Evolutionary conservation across 2,329 filamentous ascomycete species (phyloP), one percentile per base, ranked within the genome.

Genomic region (Alternaria infectoria): DNA sequence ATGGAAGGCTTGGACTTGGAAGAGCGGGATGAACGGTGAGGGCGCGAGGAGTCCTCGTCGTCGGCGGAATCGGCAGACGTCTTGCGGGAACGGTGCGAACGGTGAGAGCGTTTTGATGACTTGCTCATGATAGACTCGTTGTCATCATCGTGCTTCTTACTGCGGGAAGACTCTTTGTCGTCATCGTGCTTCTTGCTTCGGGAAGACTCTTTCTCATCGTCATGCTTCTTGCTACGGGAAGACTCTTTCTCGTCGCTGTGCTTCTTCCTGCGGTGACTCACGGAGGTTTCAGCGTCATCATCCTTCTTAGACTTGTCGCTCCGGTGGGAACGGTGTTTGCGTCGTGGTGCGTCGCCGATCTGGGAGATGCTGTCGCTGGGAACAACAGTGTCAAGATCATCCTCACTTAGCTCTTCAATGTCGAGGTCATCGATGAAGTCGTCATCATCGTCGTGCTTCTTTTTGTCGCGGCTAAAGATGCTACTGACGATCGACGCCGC

Each of bases 281-380:
- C 67, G 8, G 62, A 59, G 3, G 72, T 69, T 17, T 67, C 69
- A 9, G 68, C 50, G 11, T 62, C 60, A 36, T 62, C 60, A 26
- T 59, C 56, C 44, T 68, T 68, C 45, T 62, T 65, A 30, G 61
- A 63, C 47, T 43, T 59, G 40, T 66, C 55, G 19, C 68, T 65
- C 36, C 69, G 71, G 21, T 68, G 68, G 50, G 67, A 70, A 8
- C 67, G 69, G 55, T 77, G 73, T 25, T 71, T 73, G 59, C 78
- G 72, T 77, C 80, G 71, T 15, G 69, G 65, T 17, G 68, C 68
- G 15, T 72, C 71, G 2, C 72, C 75, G 23, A 68, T 70, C 46
- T 83, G 81, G 13, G 81, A 83, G 63, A 85, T 84, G 57, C 80
- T 83, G 62, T 85, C 83, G 62, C 82, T 81, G 1, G 83, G 83